A percentile compares a stretch with the other conserved stretches of the same genome.
phyloP scores from a whole-genome alignment of 1,284 basidiomycete genomes.

The Heliocybe sulcata region DNA sequence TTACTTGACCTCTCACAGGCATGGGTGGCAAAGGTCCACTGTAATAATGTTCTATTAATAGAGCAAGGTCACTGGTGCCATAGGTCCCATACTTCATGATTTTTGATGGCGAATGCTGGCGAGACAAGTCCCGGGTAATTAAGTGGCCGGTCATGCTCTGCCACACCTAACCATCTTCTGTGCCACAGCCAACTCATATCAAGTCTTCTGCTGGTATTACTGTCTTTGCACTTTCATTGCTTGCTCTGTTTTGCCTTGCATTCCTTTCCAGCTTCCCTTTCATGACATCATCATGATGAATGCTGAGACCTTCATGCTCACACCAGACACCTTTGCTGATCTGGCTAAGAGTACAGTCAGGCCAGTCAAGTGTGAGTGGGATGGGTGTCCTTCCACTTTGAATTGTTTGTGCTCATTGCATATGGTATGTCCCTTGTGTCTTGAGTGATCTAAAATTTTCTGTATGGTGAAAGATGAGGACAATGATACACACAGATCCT shows the following conservation, averaged over 20 bases:
- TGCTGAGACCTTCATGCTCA: neutral
- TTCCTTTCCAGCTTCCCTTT: neutral
- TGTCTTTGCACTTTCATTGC: neutral
- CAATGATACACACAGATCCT: neutral
- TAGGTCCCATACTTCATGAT: too few relatives aligned
- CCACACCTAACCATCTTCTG: too few relatives aligned
- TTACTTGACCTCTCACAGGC: too few relatives aligned
- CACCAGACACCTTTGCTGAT: neutral
- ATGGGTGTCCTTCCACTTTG: neutral
- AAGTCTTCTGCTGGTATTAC: too few relatives aligned
- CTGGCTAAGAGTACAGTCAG: neutral
- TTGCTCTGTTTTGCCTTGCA: neutral
- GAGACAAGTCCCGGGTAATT: too few relatives aligned
- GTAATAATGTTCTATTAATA: too few relatives aligned
- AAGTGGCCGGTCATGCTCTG: too few relatives aligned
- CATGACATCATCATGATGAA: neutral
- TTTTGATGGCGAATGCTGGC: too few relatives aligned
- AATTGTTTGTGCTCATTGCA: neutral
- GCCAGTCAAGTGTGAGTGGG: neutral
- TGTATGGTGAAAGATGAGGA: neutral
- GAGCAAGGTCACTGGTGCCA: too few relatives aligned
- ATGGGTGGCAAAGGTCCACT: too few relatives aligned
- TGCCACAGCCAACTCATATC: too few relatives aligned
- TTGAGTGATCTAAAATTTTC: neutral
- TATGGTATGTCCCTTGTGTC: neutral